These are phyloP conservation scores for Fusarium sp. DNA, from an alignment of 2,329 filamentous ascomycete species.

Conservation along the genomic window DNA sequence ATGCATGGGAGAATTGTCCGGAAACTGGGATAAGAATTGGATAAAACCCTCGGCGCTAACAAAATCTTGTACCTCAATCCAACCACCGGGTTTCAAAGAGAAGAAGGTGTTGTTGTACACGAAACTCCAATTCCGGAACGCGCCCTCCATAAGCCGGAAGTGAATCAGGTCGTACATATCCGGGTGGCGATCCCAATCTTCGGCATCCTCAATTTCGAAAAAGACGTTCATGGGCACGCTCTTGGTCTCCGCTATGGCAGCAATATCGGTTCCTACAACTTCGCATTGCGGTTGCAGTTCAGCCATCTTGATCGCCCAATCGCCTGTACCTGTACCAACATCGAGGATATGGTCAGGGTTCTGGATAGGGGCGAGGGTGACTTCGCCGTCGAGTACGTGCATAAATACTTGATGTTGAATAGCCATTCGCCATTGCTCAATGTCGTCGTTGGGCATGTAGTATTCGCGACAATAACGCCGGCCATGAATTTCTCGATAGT, in stretches of 20 bases:
- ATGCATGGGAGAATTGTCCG: conserved; percentile 58
- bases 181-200: conserved; percentile 67
- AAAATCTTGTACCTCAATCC: conserved; percentile 67
- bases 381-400: conserved; percentile 59
- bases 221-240: conserved; percentile 68
- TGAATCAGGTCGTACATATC: conserved; percentile 68
- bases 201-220: conserved; percentile 70
- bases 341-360: conserved; percentile 61
- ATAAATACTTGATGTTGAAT: conserved; percentile 73
- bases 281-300: conserved; percentile 65
- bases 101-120: conserved; percentile 65
- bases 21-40: conserved; percentile 53
- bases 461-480: conserved; percentile 72
- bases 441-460: conserved; percentile 74
- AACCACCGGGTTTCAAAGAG: conserved; percentile 67
- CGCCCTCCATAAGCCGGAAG: conserved; percentile 65
- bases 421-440: conserved; percentile 71
- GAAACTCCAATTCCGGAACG: conserved; percentile 66
- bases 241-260: conserved; percentile 65
- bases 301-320: conserved; percentile 64
- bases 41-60: conserved; percentile 56
- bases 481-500: conserved; percentile 69
- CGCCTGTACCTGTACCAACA: conserved; percentile 68
- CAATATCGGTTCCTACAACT: conserved; percentile 69
- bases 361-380: conserved; percentile 57